Percentiles rank a stretch among this genome's conserved stretches.
Evolutionary conservation across 495 filamentous ascomycete species (phyloP).

Genomic region (Daldinia childiae): DNA sequence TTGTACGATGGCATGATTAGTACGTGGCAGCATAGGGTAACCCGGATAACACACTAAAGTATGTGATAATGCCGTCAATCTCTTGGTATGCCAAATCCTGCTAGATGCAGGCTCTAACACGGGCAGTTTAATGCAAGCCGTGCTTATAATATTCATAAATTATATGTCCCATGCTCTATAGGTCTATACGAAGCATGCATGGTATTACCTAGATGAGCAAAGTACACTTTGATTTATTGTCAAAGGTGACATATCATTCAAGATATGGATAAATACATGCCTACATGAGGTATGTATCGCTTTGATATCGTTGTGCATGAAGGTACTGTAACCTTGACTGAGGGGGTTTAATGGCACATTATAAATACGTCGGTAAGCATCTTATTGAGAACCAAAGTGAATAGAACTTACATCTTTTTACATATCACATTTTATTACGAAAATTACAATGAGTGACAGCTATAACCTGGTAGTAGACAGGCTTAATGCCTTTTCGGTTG

Average conservation of each 20-base stretch:
- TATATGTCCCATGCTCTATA: too few relatives aligned
- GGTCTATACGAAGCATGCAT: too few relatives aligned
- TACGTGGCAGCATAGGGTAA: not conserved
- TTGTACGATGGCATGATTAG: not conserved
- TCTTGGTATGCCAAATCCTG: not conserved
- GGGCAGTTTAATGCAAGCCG: not conserved
- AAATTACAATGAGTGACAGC: constrained; percentile 7
- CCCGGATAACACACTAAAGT: not conserved
- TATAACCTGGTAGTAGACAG: constrained; percentile 4
- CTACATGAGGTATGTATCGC: too few relatives aligned
- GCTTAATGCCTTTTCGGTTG: constrained; percentile 28
- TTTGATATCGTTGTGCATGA: not conserved
- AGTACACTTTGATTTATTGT: not conserved
- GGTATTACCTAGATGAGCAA: not conserved
- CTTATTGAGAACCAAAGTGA: not conserved
- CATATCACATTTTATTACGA: not conserved
- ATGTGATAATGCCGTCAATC: not conserved
- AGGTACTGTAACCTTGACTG: not conserved
- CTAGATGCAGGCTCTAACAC: not conserved
- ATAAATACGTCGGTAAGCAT: not conserved
- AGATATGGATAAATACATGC: not conserved
- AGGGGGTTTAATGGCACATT: not conserved
- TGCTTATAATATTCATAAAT: not conserved
- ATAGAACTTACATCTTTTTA: not conserved
- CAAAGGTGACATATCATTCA: not conserved